Base-by-base conservation (phyloP, 805 yeast species). In the Vanderwaltozyma tropicalis region DNA sequence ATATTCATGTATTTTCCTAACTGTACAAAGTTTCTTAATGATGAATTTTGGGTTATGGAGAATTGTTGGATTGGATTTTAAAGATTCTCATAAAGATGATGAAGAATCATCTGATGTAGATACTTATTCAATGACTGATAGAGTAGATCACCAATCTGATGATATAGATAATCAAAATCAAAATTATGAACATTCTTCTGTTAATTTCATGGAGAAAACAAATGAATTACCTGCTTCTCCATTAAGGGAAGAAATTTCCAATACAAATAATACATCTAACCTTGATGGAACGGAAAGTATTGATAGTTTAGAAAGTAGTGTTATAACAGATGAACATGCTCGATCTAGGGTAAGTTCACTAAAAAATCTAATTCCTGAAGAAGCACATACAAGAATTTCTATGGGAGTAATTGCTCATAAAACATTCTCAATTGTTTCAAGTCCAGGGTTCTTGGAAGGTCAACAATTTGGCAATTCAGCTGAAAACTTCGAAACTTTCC, bases 11-110 rank as follows among this genome's bases (percentile, higher is more conserved):
- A 77, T 86, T 24, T 80, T 78, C 46, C 63, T 78, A 39, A 76
- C 82, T 6, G 66, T 79, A 2, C 85, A 80, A 55, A 67, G 77
- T 28, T 66, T 83, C 32, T 59, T 71, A 49, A 76, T 81, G 60
- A 84, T 85, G 69, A 80, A 83, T 49, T 60, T 80, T 32, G 95
- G 96, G 2, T 71, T 82, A 37, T 80, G 78, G 59, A 68, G 76
- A 43, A 59, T 87, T 37, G 66, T 86, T 13, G 80, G 77, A 30
- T 63, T 74, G 54, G 96, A 87, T 55, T 82, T 86, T 51, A 66
- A 70, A 39, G 53, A 50, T 10, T 38, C 43, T 7, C 45, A 49
- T 18, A 40, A 43, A 19, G 54, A 53, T 5, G 43, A 47, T 12
- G 47, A 41, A 15, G 42, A 44, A 12, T 8, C 15, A 7, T 22